A percentile compares a stretch with the other conserved stretches of the same genome.
phyloP scores from a whole-genome alignment of 352 stramenopile species.

The Peronospora belbahrii region DNA sequence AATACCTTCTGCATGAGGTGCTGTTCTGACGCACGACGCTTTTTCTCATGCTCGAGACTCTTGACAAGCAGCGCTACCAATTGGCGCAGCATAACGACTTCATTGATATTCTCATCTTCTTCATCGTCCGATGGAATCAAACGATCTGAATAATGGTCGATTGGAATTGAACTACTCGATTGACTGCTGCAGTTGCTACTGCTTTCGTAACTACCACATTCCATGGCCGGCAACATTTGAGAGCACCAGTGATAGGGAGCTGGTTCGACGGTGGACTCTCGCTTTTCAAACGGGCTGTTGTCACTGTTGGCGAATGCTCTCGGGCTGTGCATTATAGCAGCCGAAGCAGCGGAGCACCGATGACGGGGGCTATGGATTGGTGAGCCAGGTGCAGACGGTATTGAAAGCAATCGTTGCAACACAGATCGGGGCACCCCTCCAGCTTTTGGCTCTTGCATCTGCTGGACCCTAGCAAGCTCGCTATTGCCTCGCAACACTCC shows the following conservation, averaged over 20 bases:
- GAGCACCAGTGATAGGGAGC: slow-evolving; percentile 18
- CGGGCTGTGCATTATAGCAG: slow-evolving; percentile 31
- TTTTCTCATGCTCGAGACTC: slow-evolving; percentile 60
- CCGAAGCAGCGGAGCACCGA: slow-evolving; percentile 29
- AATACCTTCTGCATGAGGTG: slow-evolving; percentile 59
- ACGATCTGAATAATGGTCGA: slow-evolving; percentile 13
- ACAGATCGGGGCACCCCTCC: slow-evolving; percentile 24
- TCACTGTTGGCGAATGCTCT: slow-evolving; percentile 23
- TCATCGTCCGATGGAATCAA: slow-evolving; percentile 26
- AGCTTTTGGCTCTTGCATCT: slow-evolving; percentile 24
- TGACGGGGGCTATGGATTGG: slow-evolving; percentile 22
- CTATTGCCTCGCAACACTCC: slow-evolving; percentile 10
- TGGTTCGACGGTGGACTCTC: slow-evolving; percentile 17
- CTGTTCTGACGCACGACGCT: slow-evolving; percentile 49
- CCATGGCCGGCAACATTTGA: slow-evolving; percentile 11
- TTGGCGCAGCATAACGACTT: slow-evolving; percentile 40
- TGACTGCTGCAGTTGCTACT: slow-evolving; percentile 22
- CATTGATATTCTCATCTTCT: slow-evolving; percentile 24
- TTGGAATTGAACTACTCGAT: slow-evolving; percentile 23
- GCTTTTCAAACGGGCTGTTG: slow-evolving; percentile 7
- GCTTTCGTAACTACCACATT: slow-evolving; percentile 22
- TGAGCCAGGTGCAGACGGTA: slow-evolving; percentile 8
- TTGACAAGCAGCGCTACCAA: slow-evolving; percentile 49
- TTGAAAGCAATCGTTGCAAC: slow-evolving; percentile 17
- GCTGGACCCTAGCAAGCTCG: slow-evolving; percentile 9